Base-by-base conservation (phyloP, 768 basidiomycete genomes). In the Lactarius trivialis region DNA sequence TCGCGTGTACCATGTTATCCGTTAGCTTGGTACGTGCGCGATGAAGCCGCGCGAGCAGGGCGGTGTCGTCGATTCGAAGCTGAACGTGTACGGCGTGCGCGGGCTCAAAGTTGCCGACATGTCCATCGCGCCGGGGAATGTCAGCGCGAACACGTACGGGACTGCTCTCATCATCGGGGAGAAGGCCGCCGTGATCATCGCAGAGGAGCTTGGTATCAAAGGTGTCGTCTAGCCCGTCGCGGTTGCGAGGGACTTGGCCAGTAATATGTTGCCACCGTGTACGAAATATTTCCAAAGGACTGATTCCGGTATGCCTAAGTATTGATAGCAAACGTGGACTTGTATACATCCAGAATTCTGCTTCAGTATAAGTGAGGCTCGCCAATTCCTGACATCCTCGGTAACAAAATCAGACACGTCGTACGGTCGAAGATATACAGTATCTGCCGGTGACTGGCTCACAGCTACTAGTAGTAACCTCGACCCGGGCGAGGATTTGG, bases 41-140 rank as follows among this genome's bases (percentile, higher is more conserved):
- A 86, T 87, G 85, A 85, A 85, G 68, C 78, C 82, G 2, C 76
- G 79, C 24, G 76, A 80, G 15, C 59, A 77, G 49, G 80, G 77
- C 8, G 85, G 85, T 19, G 86, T 87, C 2, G 82, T 88, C 6
- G 83, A 88, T 67, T 56, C 78, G 24, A 73, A 73, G 24, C 73
- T 88, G 39, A 83, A 83, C 61, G 85, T 88, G 17, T 86, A 87
- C 60, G 85, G 84, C 1, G 76, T 82, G 1, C 63, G 74, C 65
- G 77, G 77, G 33, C 73, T 88, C 55, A 85, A 86, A 68, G 79
- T 88, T 33, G 84, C 62, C 68, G 76, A 78, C 61, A 2, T 78
- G 19, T 77, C 78, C 1, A 74, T 77, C 45, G 67, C 69, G 9
- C 76, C 78, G 2, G 65, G 67, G 3, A 78, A 78, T 52, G 71